Conservation (phyloP, 768 basidiomycete genomes). For the Mycena olivaceomarginata region DNA sequence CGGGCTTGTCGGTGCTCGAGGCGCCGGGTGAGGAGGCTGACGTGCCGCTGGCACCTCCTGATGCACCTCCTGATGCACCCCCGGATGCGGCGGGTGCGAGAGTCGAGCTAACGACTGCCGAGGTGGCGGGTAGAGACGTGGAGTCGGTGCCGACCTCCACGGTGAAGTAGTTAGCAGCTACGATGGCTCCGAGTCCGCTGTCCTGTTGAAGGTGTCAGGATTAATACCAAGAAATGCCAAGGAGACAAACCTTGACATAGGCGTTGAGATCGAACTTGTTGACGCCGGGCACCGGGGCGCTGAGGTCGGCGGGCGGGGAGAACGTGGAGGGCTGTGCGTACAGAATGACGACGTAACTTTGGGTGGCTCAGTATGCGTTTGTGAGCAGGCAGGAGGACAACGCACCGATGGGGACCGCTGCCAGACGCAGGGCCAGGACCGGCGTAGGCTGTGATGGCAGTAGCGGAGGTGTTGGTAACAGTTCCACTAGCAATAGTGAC, state of each 20-base stretch:
- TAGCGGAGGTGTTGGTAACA: conserved; percentile 66
- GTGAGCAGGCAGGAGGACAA: conserved; percentile 6
- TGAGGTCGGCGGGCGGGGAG: conserved; percentile 74
- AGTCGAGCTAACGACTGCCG: conserved; percentile 80
- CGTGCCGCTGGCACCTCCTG: not conserved
- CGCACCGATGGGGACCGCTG: conserved; percentile 84
- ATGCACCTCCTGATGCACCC: not conserved
- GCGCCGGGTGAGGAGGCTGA: conserved; percentile 20
- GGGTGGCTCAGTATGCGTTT: not conserved
- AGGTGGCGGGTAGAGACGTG: conserved; percentile 71
- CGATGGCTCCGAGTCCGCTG: conserved; percentile 73
- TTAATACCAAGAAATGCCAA: not conserved
- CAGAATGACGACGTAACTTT: conserved; percentile 79
- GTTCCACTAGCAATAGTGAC: conserved; percentile 66
- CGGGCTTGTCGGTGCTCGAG: not conserved
- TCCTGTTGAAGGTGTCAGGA: conserved; percentile 54
- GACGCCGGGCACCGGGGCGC: conserved; percentile 69
- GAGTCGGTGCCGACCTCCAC: conserved; percentile 83
- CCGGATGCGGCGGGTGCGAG: conserved; percentile 50
- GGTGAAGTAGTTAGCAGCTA: conserved; percentile 83
- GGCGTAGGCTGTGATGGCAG: conserved; percentile 78
- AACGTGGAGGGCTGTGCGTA: conserved; percentile 80
- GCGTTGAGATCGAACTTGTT: conserved; percentile 72
- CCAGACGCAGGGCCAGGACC: conserved; percentile 83
- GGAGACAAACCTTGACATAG: conserved; percentile 71